A percentile compares a stretch with the other conserved stretches of the same genome.
Conservation (phyloP, 768 basidiomycete species). For the Clavulina sp. region DNA sequence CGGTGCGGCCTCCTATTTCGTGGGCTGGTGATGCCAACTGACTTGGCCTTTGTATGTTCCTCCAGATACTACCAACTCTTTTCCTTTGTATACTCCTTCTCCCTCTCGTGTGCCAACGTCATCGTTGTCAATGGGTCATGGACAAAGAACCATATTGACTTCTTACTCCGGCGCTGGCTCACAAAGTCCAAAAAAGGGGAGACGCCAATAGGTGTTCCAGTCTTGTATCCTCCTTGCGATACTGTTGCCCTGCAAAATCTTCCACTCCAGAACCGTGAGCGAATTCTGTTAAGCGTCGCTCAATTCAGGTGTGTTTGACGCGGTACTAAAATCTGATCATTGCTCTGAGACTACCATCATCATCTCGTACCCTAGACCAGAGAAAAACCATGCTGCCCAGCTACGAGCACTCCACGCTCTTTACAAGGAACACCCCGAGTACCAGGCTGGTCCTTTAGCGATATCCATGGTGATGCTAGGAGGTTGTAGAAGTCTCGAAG, state of each 20-base stretch:
- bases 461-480: conserved; percentile 66
- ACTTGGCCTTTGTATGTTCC: neutral
- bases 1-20: conserved; percentile 15
- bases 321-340: neutral
- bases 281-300: conserved; percentile 59
- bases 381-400: conserved; percentile 83
- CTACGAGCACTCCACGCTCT: conserved; percentile 49
- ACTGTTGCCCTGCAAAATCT: conserved; percentile 50
- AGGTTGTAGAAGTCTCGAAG: conserved; percentile 62
- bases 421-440: conserved; percentile 41
- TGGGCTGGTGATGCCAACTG: neutral
- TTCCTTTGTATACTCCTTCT: conserved; percentile 64
- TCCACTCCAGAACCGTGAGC: conserved; percentile 33
- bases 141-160: conserved; percentile 73
- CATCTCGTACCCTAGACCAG: conserved; percentile 41
- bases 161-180: conserved; percentile 30
- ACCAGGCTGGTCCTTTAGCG: conserved; percentile 17
- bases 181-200: conserved; percentile 4
- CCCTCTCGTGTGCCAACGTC: conserved; percentile 42
- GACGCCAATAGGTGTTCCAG: conserved; percentile 14
- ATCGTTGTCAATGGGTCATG: conserved; percentile 92
- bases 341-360: neutral
- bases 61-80: conserved; percentile 78
- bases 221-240: conserved; percentile 89
- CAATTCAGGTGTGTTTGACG: conserved; percentile 59